Conservation (phyloP, 2,329 filamentous ascomycete species). For the Pestalotiopsis fici region DNA sequence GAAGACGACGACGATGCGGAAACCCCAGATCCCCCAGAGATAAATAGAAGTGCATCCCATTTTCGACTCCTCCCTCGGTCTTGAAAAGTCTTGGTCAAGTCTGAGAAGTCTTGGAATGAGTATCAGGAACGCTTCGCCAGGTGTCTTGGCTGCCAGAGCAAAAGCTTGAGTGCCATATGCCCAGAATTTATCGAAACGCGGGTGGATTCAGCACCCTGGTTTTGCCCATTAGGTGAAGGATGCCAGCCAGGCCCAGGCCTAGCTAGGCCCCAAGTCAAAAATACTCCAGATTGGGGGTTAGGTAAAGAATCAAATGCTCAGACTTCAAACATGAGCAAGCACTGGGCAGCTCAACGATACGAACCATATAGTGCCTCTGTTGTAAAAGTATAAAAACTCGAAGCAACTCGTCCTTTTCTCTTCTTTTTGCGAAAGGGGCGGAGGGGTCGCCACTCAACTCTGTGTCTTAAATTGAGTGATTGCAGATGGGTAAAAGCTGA, state of each 20-base stretch:
- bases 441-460: no score
- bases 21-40: background rate
- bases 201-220: background rate
- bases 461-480: no score
- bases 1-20: background rate
- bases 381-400: no score
- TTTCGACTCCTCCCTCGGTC: background rate
- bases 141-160: constrained; percentile 8
- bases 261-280: background rate
- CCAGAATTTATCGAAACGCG: constrained; percentile 3
- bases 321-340: background rate
- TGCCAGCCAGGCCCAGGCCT: background rate
- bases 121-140: constrained; percentile 5
- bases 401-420: no score
- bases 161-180: constrained; percentile 1
- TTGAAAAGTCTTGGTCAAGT: background rate
- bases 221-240: background rate
- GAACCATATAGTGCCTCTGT: no score
- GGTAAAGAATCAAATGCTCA: background rate
- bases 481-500: no score
- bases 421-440: no score
- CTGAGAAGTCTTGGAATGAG: constrained; percentile 6
- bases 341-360: background rate
- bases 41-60: constrained; percentile 1
- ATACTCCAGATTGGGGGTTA: background rate